Conservation (phyloP, 345 rosid genomes). For the Eucalyptus microcorys region DNA sequence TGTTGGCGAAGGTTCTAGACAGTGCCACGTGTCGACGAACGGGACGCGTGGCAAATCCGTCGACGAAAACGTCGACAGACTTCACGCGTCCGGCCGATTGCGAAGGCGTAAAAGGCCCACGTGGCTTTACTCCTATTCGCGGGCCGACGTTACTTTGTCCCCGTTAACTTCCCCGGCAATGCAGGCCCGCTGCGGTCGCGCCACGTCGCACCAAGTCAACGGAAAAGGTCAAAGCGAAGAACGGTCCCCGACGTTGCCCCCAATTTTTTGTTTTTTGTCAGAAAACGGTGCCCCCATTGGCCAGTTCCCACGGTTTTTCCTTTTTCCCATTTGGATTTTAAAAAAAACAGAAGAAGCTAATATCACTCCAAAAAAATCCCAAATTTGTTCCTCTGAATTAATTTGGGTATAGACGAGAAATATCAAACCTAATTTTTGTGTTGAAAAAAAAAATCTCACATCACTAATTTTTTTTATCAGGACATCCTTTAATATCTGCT, state of each 20-base stretch:
- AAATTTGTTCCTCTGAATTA: not conserved
- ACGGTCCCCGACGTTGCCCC: not conserved
- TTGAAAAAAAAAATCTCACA: not conserved
- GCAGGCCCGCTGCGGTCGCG: not conserved
- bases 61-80: not conserved
- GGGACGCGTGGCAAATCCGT: not conserved
- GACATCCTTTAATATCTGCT: not conserved
- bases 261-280: too few species aligned
- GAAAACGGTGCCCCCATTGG: not conserved
- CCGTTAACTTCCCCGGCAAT: not conserved
- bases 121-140: not conserved
- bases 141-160: not conserved
- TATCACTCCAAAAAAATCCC: not conserved
- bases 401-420: not conserved
- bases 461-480: fast-evolving
- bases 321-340: not conserved
- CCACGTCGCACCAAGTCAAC: not conserved
- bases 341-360: not conserved
- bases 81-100: not conserved
- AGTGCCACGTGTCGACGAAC: not conserved
- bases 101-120: not conserved
- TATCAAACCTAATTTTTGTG: too few species aligned
- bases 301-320: not conserved
- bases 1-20: not conserved
- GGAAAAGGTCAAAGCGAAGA: not conserved